Evolutionary conservation across 2,329 filamentous ascomycete species (phyloP), one percentile per base, ranked within the genome.

Genomic region (Ambrosiella cleistominuta): DNA sequence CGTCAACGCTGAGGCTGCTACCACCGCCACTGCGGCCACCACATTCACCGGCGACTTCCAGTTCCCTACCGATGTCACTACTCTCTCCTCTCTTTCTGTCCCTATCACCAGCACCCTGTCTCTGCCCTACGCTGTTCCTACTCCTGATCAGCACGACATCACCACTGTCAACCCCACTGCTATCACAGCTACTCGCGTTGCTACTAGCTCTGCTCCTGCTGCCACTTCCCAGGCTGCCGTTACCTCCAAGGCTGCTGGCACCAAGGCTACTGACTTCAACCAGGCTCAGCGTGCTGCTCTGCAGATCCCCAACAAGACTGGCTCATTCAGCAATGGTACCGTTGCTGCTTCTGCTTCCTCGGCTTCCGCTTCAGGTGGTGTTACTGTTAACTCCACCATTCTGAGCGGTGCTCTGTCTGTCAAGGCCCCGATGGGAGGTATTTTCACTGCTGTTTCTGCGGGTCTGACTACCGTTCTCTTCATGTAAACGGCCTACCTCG

Each of bases 81-180:
- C 57, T 40, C 36, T 62, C 6, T 35, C 19, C 7, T 11, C 54
- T 13, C 56, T 60, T 7, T 40, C 44, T 17, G 50, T 47, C 8
- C 61, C 59, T 7, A 59, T 61, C 45, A 45, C 61, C 40, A 60
- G 60, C 36, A 56, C 56, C 15, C 36, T 56, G 15, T 56, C 60
- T 13, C 36, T 50, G n/a, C 51, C 27, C 13, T 45, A 40, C n/a
- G 39, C 49, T 1, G 38, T 60, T 44, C 45, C 54, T n/a, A 40
- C 52, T 12, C 37, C 39, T 27, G 58, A 56, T 8, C 39, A 51
- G 35, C 49, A 13, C n/a, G 45, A 38, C n/a, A 15, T 53, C 7
- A 53, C 47, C 11, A 47, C 47, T 7, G 39, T 56, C 39, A 51
- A 60, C 49, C 4, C n/a, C 17, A 35, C 38, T 5, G 4, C 47